Percentiles rank a stretch among this genome's conserved stretches.
phyloP scores from a whole-genome alignment of 176 grass and related monocot species.

The Elaeis guineensis region DNA sequence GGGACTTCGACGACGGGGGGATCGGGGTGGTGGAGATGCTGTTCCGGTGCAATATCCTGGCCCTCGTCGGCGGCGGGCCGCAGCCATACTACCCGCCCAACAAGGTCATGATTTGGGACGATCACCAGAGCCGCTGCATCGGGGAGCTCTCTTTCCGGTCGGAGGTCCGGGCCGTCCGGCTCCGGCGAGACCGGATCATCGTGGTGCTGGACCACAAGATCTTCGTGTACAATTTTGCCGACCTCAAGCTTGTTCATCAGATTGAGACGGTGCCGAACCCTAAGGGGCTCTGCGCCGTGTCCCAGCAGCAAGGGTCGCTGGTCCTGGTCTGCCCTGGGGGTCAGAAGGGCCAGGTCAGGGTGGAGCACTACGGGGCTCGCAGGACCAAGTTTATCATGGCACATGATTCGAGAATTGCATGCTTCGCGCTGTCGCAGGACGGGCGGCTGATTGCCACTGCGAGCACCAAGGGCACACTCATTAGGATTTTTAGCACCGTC shows the following conservation, averaged over 20 bases:
- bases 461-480: slow-evolving; percentile 81
- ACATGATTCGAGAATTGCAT: slow-evolving; percentile 77
- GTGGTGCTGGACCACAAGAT: slow-evolving; percentile 87
- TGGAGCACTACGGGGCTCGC: slow-evolving; percentile 79
- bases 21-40: slow-evolving; percentile 20
- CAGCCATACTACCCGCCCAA: background rate
- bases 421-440: slow-evolving; percentile 75
- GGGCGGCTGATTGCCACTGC: slow-evolving; percentile 83
- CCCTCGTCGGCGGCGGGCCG: slow-evolving; percentile 9
- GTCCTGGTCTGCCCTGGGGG: slow-evolving; percentile 80
- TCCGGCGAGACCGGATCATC: slow-evolving; percentile 81
- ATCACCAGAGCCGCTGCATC: slow-evolving; percentile 23
- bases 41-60: slow-evolving; percentile 10
- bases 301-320: slow-evolving; percentile 83
- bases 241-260: slow-evolving; percentile 92
- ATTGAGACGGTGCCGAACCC: slow-evolving; percentile 91
- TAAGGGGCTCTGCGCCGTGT: slow-evolving; percentile 69
- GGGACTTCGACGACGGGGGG: slow-evolving; percentile 61
- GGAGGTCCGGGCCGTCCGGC: slow-evolving; percentile 49
- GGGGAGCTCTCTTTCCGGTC: slow-evolving; percentile 1
- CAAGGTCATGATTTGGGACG: slow-evolving; percentile 19
- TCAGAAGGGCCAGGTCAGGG: slow-evolving; percentile 85
- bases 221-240: slow-evolving; percentile 88
- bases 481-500: slow-evolving; percentile 70
- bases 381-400: slow-evolving; percentile 95